These are phyloP conservation scores for Tolypocladium guangdongense DNA, from an alignment of 2,329 filamentous ascomycete genomes.

Conservation along the genomic window DNA sequence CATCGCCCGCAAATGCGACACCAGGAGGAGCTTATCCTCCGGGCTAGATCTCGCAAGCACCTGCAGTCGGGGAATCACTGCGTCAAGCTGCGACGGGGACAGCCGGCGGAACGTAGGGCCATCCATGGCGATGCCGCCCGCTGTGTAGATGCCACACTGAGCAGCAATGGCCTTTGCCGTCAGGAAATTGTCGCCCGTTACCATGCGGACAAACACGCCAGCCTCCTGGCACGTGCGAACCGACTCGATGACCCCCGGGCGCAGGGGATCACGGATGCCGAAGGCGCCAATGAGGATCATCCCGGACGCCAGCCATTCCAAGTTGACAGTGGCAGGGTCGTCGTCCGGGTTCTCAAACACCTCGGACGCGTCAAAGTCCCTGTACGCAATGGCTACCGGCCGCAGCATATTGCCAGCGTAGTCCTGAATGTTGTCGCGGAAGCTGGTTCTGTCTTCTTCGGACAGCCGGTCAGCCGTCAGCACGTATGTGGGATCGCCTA, in stretches of 20 bases:
- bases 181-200: conserved; percentile 39
- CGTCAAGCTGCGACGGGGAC: conserved; percentile 34
- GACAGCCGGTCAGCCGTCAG: conserved; percentile 16
- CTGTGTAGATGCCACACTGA: conserved; percentile 29
- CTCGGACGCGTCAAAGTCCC: conserved; percentile 62
- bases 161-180: conserved; percentile 32
- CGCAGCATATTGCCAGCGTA: conserved; percentile 62
- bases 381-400: conserved; percentile 65
- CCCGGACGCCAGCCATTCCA: conserved; percentile 35
- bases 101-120: conserved; percentile 45
- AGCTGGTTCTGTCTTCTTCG: conserved; percentile 18
- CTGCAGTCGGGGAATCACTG: conserved; percentile 50
- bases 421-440: conserved; percentile 22
- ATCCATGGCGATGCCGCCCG: conserved; percentile 58
- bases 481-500: conserved; percentile 31
- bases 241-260: conserved; percentile 49
- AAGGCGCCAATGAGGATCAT: conserved; percentile 36
- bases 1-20: conserved; percentile 51
- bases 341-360: conserved; percentile 39
- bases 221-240: conserved; percentile 52
- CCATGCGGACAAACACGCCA: conserved; percentile 56
- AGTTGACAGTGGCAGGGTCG: conserved; percentile 21
- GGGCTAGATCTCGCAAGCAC: conserved; percentile 60
- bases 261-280: conserved; percentile 58
- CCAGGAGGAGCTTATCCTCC: conserved; percentile 57